Conservation (phyloP, 441 rosid species). For the Arabidopsis hybrid region DNA sequence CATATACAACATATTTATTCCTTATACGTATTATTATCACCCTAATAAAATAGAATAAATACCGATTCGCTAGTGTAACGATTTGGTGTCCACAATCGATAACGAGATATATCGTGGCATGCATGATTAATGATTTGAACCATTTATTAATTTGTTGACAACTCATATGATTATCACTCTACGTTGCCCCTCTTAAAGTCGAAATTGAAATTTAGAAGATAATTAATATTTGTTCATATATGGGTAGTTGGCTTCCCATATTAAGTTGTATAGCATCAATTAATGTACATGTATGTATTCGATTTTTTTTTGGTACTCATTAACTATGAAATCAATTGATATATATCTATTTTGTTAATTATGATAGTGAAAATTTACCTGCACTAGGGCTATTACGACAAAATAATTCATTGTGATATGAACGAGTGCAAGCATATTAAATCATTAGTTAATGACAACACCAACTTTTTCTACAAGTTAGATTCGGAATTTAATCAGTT, state of each 20-base stretch:
- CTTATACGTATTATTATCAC: constrained; percentile 8
- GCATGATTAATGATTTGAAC: constrained; percentile 42
- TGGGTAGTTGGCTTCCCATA: constrained; percentile 29
- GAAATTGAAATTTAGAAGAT: constrained; percentile 12
- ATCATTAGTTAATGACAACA: neutral
- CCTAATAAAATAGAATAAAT: neutral
- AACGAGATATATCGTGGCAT: constrained; percentile 28
- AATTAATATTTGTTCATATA: neutral
- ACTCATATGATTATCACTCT: constrained; percentile 30
- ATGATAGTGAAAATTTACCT: constrained; percentile 19
- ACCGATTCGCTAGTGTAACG: constrained; percentile 8
- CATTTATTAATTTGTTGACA: constrained; percentile 23
- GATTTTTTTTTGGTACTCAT: constrained; percentile 6
- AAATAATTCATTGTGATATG: neutral
- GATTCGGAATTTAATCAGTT: too few relatives aligned
- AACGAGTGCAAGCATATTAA: neutral
- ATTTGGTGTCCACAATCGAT: constrained; percentile 29
- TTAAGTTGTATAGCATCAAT: constrained; percentile 7
- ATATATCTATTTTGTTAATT: neutral
- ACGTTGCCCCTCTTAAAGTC: constrained; percentile 20
- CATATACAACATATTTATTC: neutral
- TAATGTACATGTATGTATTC: neutral
- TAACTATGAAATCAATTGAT: constrained; percentile 20
- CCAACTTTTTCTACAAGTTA: neutral
- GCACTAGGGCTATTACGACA: constrained; percentile 7